Evolutionary conservation across 495 filamentous ascomycete genomes (phyloP).

Genomic region (Cenococcum geophilum): DNA sequence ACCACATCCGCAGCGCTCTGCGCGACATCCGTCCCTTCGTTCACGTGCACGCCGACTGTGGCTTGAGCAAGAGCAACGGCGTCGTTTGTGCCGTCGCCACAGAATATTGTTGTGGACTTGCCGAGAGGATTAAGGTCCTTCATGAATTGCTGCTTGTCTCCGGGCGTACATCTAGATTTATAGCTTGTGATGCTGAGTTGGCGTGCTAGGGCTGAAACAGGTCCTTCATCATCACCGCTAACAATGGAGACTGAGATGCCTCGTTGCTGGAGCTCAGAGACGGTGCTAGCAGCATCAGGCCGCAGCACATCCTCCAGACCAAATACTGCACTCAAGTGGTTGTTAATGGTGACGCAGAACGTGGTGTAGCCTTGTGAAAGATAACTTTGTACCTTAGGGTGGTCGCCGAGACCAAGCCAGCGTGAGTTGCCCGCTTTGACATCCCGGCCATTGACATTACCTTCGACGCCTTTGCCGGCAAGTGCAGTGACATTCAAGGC

Average conservation of each 20-base stretch:
- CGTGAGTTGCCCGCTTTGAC: constrained; percentile 57
- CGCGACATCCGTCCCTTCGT: constrained; percentile 52
- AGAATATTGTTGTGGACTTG: constrained; percentile 51
- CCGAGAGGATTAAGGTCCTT: constrained; percentile 33
- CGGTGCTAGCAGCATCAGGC: constrained; percentile 46
- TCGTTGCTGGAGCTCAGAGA: constrained; percentile 48
- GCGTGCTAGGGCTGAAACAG: constrained; percentile 50
- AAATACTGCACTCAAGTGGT: constrained; percentile 49
- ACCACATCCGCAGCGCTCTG: constrained; percentile 64
- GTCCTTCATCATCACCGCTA: constrained; percentile 60
- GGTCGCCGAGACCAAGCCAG: constrained; percentile 47
- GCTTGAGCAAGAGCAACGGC: constrained; percentile 64
- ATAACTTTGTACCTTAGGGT: constrained; percentile 42
- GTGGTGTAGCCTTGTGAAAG: constrained; percentile 47
- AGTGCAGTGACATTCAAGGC: constrained; percentile 45
- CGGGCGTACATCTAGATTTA: constrained; percentile 51
- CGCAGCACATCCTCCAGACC: constrained; percentile 57
- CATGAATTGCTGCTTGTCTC: constrained; percentile 59
- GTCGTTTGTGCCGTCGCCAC: constrained; percentile 77
- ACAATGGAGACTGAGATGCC: constrained; percentile 55
- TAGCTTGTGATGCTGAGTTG: constrained; percentile 47
- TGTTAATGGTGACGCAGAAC: constrained; percentile 56
- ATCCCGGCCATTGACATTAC: constrained; percentile 27
- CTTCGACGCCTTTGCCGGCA: constrained; percentile 49
- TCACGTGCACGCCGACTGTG: constrained; percentile 62